Base-by-base conservation (phyloP, 2,329 filamentous ascomycete genomes). In the Trichophyton schoenleinii region DNA sequence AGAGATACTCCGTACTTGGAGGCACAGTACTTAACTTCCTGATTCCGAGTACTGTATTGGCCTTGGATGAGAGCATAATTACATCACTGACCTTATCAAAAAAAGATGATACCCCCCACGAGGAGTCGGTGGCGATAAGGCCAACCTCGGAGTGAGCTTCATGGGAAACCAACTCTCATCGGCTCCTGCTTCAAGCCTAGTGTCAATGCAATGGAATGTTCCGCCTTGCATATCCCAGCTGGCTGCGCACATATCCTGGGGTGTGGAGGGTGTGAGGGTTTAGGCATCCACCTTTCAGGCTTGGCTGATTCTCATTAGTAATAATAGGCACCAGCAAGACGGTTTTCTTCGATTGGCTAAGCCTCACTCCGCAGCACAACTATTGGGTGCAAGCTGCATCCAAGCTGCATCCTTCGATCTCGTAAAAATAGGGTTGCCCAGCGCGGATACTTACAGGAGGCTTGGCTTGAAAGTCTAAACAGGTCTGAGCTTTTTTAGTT, bases 361-460 rank as follows among this genome's bases (percentile, higher is more conserved):
- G 52, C 52, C 52, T 36, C 52, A 36, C 5, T 55, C 52, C 52
- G 6, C 52, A 55, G 8, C 28, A 13, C 31, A 1, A n/a, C 28
- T 18, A 55, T 55, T 55, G 52, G 52, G 22, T 18, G n/a, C 15
- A 6, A 20, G 31, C 28, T 34, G 13, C 49, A n/a, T 18, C 15
- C 13, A 36, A 55, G 49, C 49, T 55, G 52, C 28, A 36, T 20
- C 41, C 46, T 52, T 3, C 46, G 46, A 52, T 55, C 52, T 55
- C 52, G 52, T 55, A 55, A 52, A 55, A 55, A 55, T 55, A 55
- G 52, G 52, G 52, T 55, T 55, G 52, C 52, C 52, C 52, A 55
- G 52, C 52, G 28, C 52, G 52, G 52, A 55, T 55, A 55, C 25
- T 55, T 36, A 55, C 52, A 55, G 25, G 15, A 36, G 52, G 52